Conservation (phyloP, 2,329 filamentous ascomycete genomes). For the Arthrocladium fulminans region DNA sequence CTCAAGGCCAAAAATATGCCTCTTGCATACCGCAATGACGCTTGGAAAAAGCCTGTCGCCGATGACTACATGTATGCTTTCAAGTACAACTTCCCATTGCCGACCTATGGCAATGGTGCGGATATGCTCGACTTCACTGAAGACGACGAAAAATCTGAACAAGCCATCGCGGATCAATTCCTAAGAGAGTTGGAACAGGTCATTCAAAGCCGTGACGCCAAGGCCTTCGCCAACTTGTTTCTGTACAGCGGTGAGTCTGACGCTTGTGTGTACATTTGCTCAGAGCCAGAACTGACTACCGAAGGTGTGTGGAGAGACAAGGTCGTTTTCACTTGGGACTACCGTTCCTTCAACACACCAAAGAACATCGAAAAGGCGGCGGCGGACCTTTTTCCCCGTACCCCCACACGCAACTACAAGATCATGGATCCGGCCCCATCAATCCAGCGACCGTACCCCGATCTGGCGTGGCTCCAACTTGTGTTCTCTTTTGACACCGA, state of each 20-base stretch:
- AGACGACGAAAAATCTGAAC: conserved; percentile 10
- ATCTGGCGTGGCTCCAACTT: conserved; percentile 26
- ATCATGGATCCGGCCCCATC: conserved; percentile 22
- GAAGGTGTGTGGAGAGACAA: conserved; percentile 32
- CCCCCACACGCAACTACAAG: conserved; percentile 24
- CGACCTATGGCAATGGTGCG: conserved; percentile 25
- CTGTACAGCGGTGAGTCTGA: too few species aligned
- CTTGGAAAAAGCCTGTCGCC: too few species aligned
- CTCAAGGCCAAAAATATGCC: conserved; percentile 9
- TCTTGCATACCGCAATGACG: conserved; percentile 12
- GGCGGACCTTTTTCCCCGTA: conserved; percentile 26
- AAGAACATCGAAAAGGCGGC: conserved; percentile 27
- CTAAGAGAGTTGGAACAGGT: too few species aligned
- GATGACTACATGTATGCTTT: conserved; percentile 37
- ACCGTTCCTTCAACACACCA: conserved; percentile 30
- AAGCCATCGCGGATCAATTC: conserved; percentile 12
- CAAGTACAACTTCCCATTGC: conserved; percentile 33
- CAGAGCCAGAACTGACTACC: conserved; percentile 18
- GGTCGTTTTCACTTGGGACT: conserved; percentile 31
- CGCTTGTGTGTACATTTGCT: too few species aligned
- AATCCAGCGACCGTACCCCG: conserved; percentile 25
- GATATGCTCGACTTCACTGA: conserved; percentile 24
- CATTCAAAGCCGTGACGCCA: conserved; percentile 17
- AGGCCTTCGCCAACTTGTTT: conserved; percentile 24
- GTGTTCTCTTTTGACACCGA: conserved; percentile 28